Evolutionary conservation across 2,329 filamentous ascomycete species (phyloP).

Genomic region (Ceratocystis ficicola): DNA sequence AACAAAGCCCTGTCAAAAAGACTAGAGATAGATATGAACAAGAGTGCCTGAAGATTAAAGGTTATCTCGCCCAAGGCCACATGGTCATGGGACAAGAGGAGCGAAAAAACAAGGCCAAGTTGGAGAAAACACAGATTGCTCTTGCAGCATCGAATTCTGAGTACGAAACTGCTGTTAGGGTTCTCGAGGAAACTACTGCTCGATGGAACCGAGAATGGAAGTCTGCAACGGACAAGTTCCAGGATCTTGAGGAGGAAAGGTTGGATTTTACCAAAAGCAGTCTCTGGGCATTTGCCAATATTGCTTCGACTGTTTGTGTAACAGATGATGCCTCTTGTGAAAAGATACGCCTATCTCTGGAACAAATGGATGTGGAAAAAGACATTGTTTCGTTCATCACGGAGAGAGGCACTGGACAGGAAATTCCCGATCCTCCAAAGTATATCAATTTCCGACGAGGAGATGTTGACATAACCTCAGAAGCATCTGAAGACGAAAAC

Average conservation of each 20-base stretch:
- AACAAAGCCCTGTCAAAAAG: slow-evolving; percentile 32
- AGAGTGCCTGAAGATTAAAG: slow-evolving; percentile 96
- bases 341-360: slow-evolving; percentile 83
- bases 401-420: slow-evolving; percentile 81
- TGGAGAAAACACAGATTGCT: slow-evolving; percentile 97
- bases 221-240: slow-evolving; percentile 93
- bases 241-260: slow-evolving; percentile 93
- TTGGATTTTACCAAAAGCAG: slow-evolving; percentile 97
- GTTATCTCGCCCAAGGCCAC: slow-evolving; percentile 93
- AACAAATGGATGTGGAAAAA: slow-evolving; percentile 93
- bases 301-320: slow-evolving; percentile 92
- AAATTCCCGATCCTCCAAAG: slow-evolving; percentile 91
- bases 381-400: slow-evolving; percentile 84
- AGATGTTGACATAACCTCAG: slow-evolving; percentile 71
- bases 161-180: slow-evolving; percentile 86
- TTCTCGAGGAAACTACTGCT: slow-evolving; percentile 84
- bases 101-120: slow-evolving; percentile 94
- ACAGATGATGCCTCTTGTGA: slow-evolving; percentile 95
- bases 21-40: slow-evolving; percentile 91
- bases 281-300: slow-evolving; percentile 94
- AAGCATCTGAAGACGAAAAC: slow-evolving; percentile 70
- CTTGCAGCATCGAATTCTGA: slow-evolving; percentile 82
- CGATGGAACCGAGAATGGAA: slow-evolving; percentile 99
- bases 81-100: slow-evolving; percentile 99
- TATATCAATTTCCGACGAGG: slow-evolving; percentile 98